phyloP scores from a whole-genome alignment of 2,329 filamentous ascomycete species.

The Sporothrix pseudoabietina region DNA sequence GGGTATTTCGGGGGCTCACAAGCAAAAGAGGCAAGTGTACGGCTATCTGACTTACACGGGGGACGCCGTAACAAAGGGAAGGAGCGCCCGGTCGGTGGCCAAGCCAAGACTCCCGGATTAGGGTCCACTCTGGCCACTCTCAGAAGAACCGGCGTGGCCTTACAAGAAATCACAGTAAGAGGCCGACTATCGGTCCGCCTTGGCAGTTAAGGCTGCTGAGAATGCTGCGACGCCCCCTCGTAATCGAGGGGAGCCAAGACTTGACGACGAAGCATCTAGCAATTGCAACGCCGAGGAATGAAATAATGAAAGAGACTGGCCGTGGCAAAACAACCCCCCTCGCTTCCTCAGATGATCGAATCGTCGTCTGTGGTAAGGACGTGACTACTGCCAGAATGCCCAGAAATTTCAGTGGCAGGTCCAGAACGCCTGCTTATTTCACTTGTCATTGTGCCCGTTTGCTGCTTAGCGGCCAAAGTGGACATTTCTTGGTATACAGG shows the following conservation, averaged over 20 bases:
- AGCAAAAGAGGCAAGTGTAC: neutral
- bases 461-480: slow-evolving; percentile 3
- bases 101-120: neutral
- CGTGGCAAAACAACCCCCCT: neutral
- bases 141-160: neutral
- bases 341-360: neutral
- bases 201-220: neutral
- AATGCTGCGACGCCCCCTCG: neutral
- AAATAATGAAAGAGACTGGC: neutral
- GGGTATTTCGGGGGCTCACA: neutral
- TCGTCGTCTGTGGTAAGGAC: neutral
- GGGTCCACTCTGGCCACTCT: neutral
- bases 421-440: neutral
- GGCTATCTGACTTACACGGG: neutral
- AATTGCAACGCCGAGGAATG: neutral
- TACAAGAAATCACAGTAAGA: neutral
- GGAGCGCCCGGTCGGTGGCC: neutral
- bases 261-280: neutral
- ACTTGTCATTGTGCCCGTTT: slow-evolving; percentile 5
- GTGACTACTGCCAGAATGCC: neutral
- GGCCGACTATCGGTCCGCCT: neutral
- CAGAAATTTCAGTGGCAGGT: neutral
- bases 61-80: neutral
- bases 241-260: neutral
- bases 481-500: neutral